Conservation (phyloP, 129 eudicot species). For the Flaveria brownii region DNA sequence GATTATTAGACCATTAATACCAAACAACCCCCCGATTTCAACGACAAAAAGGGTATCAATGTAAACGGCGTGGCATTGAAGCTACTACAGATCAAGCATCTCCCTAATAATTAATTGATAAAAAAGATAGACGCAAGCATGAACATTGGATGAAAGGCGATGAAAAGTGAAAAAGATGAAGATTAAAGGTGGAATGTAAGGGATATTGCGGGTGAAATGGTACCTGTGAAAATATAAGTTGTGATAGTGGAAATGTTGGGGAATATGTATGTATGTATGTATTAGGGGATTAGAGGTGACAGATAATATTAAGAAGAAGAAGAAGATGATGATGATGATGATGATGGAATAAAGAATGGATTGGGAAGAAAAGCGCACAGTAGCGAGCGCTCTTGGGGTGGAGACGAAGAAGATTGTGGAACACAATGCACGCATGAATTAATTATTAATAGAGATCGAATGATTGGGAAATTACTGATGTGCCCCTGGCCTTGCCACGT, state of each 20-base stretch:
- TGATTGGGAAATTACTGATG: not conserved
- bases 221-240: conserved; percentile 35
- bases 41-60: not conserved
- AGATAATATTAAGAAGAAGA: too few species aligned
- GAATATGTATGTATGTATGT: too few species aligned
- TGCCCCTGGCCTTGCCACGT: conserved; percentile 5
- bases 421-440: conserved; percentile 1
- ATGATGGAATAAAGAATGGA: not conserved
- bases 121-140: not conserved
- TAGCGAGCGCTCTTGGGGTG: conserved; percentile 15
- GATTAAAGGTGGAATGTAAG: not conserved
- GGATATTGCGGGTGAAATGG: conserved; percentile 1
- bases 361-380: conserved; percentile 11
- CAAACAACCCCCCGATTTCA: not conserved
- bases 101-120: not conserved
- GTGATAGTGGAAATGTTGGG: not conserved
- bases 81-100: conserved; percentile 19
- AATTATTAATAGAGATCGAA: not conserved
- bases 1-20: not conserved
- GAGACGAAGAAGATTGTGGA: conserved; percentile 30
- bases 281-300: too few species aligned
- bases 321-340: too few species aligned
- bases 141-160: conserved; percentile 5
- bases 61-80: not conserved
- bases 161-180: not conserved